Base-by-base conservation (phyloP, 768 basidiomycete species). In the Rhodotorula babjevae region DNA sequence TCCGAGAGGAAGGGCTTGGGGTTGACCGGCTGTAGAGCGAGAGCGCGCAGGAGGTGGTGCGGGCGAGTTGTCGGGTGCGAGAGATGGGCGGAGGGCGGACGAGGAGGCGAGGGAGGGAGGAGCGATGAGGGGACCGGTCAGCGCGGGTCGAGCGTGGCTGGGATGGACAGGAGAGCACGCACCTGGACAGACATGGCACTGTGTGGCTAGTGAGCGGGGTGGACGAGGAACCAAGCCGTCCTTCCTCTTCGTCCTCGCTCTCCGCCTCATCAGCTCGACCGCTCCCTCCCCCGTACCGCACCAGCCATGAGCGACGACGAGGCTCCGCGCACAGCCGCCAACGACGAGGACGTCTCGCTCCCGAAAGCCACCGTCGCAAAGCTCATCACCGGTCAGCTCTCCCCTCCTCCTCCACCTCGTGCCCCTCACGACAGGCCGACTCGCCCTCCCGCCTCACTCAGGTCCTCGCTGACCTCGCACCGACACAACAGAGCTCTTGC, bases 1-100 rank as follows among this genome's bases (percentile, higher is more conserved):
- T 96, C 94, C 84, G 97, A 93, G 79, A 99, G 86, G 84, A 98
- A 98, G 12, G 96, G 96, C 84, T 98, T 98, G 31, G 96, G 96
- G 83, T 99, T 99, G 79, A 98, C 92, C 76, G 94, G 94, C 78
- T 87, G 79, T 91, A 89, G 89, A 90, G 63, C 16, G 52, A 4
- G 80, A n/a, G 33, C 3, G n/a, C 4, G 44, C 8, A 14, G n/a
- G n/a, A 2, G 12, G 61, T 2, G 9, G 29, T 11, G 25, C 1
- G 36, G 47, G n/a, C 23, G 50, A 36, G 36, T 4, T 36, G 36
- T 36, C 5, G 36, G 36, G 4, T 36, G 36, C 9, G 36, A 36
- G 25, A 3, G 50, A 52, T 27, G 50, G 25, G 25, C 8, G 50
- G 47, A 49, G 11, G 56, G 10, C n/a, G 53, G 29, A 15, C 6